A percentile compares a stretch with the other conserved stretches of the same genome.
These are phyloP conservation scores for Aspergillus ochraceoroseus DNA, from an alignment of 2,329 filamentous ascomycete species.

Conservation along the genomic window DNA sequence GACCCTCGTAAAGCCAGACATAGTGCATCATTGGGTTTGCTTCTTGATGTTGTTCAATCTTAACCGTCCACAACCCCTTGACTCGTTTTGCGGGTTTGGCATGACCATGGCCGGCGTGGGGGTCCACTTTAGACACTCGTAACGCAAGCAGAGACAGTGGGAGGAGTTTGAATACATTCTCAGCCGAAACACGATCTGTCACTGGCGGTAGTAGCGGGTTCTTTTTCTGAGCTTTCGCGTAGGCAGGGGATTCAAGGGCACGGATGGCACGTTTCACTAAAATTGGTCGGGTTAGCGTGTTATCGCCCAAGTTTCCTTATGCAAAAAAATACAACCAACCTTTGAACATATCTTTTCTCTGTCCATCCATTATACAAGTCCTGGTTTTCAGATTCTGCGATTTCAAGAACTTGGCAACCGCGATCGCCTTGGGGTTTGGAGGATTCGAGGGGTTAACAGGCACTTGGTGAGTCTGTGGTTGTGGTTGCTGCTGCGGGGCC, in stretches of 20 bases:
- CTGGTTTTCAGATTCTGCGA: slow-evolving; percentile 79
- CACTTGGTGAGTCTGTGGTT: slow-evolving; percentile 42
- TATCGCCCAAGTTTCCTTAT: slow-evolving; percentile 6
- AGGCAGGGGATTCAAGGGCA: slow-evolving; percentile 80
- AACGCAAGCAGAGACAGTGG: slow-evolving; percentile 91
- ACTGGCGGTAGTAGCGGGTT: slow-evolving; percentile 84
- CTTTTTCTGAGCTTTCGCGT: slow-evolving; percentile 80
- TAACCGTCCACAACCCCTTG: slow-evolving; percentile 94
- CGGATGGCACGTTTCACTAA: slow-evolving; percentile 92
- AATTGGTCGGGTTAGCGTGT: too few relatives aligned
- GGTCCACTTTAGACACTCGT: slow-evolving; percentile 77
- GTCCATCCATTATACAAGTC: slow-evolving; percentile 89
- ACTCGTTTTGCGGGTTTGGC: slow-evolving; percentile 67
- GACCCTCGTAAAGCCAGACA: slow-evolving; percentile 91
- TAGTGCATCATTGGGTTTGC: slow-evolving; percentile 67
- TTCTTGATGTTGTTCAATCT: slow-evolving; percentile 94
- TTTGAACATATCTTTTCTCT: slow-evolving; percentile 97
- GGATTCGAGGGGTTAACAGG: slow-evolving; percentile 52
- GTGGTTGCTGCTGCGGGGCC: slow-evolving; percentile 27
- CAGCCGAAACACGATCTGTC: slow-evolving; percentile 78
- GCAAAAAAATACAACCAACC: slow-evolving; percentile 54
- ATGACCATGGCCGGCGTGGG: slow-evolving; percentile 69
- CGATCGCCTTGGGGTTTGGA: slow-evolving; percentile 81
- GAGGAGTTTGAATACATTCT: slow-evolving; percentile 91
- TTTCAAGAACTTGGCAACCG: slow-evolving; percentile 81